phyloP scores from a whole-genome alignment of 2,329 filamentous ascomycete species.

The Magnaporthiopsis rhizophila region DNA sequence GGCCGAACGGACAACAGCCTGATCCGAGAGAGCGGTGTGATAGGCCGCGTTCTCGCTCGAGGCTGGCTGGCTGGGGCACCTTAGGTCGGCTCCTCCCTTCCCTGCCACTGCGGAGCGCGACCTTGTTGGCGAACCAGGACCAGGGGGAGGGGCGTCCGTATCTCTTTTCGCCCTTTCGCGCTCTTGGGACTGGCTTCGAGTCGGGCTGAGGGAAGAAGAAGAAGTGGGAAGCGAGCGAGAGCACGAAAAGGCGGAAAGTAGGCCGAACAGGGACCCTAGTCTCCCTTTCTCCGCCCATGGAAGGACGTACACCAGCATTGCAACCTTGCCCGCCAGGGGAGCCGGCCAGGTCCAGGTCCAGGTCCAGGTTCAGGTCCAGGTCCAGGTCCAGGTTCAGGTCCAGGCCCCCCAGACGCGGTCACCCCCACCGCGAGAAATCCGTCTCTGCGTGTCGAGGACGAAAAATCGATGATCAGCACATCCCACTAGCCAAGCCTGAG shows the following conservation, averaged over 20 bases:
- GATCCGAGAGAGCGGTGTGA: neutral
- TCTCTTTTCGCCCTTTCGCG: neutral
- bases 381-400: neutral
- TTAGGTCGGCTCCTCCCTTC: neutral
- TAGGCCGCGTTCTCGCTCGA: neutral
- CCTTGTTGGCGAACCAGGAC: neutral
- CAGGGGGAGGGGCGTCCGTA: neutral
- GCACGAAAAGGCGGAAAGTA: neutral
- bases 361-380: neutral
- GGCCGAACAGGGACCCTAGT: neutral
- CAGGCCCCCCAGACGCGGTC: too few relatives aligned
- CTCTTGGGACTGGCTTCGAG: neutral
- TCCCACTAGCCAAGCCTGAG: neutral
- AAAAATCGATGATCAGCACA: neutral
- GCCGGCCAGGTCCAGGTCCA: neutral
- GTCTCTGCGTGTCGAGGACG: neutral
- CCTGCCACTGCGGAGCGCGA: too few relatives aligned
- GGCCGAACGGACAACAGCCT: too few relatives aligned
- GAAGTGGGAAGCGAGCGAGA: neutral
- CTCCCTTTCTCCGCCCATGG: neutral
- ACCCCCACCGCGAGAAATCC: neutral
- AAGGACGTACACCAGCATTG: neutral
- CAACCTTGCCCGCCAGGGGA: neutral
- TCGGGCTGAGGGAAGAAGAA: neutral
- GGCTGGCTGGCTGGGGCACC: too few relatives aligned